Evolutionary conservation across 169 alveolate species (phyloP), one percentile per base, ranked within the genome.

Genomic region (Plasmodium coatneyi): DNA sequence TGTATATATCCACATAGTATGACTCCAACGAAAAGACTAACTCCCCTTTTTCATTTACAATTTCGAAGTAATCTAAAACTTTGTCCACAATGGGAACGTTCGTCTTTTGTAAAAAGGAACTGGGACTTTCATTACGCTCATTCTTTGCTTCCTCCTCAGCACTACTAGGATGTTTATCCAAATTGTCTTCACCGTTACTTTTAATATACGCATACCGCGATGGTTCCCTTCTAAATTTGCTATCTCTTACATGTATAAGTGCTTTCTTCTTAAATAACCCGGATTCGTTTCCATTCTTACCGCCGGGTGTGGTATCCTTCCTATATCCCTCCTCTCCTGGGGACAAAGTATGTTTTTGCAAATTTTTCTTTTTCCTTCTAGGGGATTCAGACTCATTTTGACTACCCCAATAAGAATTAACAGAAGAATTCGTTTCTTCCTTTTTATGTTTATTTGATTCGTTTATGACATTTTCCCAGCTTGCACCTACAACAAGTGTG

Each of bases 401-500:
- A 36, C 10, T 34, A 22, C 66, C 34, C 54, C 43, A 78, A 78
- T 36, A n/a, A 39, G 34, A 78, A 39, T 30, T 78, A 78, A 78
- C 14, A 34, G 83, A 60, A 36, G 22, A 78, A 16, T 5, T 12
- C 19, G 16, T 12, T 78, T 19, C 25, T 22, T 78, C 34, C 71
- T 41, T 78, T 41, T 78, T 36, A 12, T 39, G 52, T 41, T 78
- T 78, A 28, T 78, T 78, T 28, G 83, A 78, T 78, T 78, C 52
- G 52, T 10, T 78, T 78, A 78, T 81, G 25, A 56, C 41, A 16
- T 81, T 54, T 81, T 56, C 90, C 79, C 12, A 76, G 39, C 78
- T 52, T 60, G 54, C 39, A 81, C 52, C 39, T 81, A 54, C 71
- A 54, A 60, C 41, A 4, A 4, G 41, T 54, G 79, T 28, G 70